A percentile compares a stretch with the other conserved stretches of the same genome.
phyloP scores from a whole-genome alignment of 2,329 filamentous ascomycete species.

The Penicillium sp. region DNA sequence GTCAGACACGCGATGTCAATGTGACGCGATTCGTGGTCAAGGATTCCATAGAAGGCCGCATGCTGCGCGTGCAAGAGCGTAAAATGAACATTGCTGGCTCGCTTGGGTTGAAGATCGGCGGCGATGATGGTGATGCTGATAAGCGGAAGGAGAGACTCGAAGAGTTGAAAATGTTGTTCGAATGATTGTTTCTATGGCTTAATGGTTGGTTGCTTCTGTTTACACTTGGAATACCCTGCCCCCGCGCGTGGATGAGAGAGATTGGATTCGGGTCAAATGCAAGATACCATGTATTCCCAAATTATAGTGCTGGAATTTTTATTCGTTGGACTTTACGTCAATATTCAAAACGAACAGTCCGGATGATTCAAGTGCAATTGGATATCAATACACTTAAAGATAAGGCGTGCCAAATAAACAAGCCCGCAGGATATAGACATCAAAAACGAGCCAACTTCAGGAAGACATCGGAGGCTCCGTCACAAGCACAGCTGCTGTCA shows the following conservation, averaged over 20 bases:
- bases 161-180: slow-evolving; percentile 80
- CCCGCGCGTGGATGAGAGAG: neutral
- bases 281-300: neutral
- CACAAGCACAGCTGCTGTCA: neutral
- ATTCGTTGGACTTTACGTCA: neutral
- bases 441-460: neutral
- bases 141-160: slow-evolving; percentile 83
- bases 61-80: slow-evolving; percentile 83
- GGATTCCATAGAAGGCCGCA: slow-evolving; percentile 86
- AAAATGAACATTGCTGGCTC: slow-evolving; percentile 86
- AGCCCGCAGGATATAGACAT: neutral
- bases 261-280: neutral
- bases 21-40: slow-evolving; percentile 84
- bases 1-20: slow-evolving; percentile 74
- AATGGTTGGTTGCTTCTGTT: neutral
- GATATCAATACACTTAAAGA: slow-evolving; percentile 6
- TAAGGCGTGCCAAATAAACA: neutral
- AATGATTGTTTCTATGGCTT: slow-evolving; percentile 16
- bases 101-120: slow-evolving; percentile 88
- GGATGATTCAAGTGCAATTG: neutral
- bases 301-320: neutral
- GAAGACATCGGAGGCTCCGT: neutral
- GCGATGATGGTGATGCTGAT: slow-evolving; percentile 80
- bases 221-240: neutral
- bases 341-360: neutral